A percentile compares a stretch with the other conserved stretches of the same genome.
Evolutionary conservation across 2,329 filamentous ascomycete species (phyloP).

Genomic region (Penicillium psychrosexuale): DNA sequence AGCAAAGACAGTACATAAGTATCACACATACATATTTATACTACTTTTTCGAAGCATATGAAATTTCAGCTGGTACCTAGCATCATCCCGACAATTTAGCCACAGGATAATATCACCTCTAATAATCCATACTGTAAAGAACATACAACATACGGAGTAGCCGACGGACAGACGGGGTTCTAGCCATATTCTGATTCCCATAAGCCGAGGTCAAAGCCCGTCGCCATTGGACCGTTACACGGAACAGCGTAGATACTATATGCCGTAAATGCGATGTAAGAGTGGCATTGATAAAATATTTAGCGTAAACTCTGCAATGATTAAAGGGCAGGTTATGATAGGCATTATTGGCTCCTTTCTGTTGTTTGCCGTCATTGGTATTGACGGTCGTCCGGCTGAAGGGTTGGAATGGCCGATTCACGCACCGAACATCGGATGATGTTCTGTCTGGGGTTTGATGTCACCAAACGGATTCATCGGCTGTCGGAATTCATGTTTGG

Average conservation of each 20-base stretch:
- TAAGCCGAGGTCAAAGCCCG: not conserved
- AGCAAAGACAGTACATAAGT: no score
- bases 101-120: not conserved
- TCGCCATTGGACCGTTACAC: not conserved
- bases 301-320: not conserved
- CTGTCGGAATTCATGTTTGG: not conserved
- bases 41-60: not conserved
- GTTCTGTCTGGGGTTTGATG: not conserved
- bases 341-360: not conserved
- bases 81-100: no score
- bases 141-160: not conserved
- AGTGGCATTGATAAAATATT: not conserved
- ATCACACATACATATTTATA: no score
- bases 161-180: not conserved
- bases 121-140: not conserved
- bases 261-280: not conserved
- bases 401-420: conserved; percentile 18
- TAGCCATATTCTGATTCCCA: not conserved
- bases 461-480: not conserved
- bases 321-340: not conserved
- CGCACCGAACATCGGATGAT: conserved; percentile 22
- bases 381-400: not conserved
- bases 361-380: not conserved
- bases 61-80: not conserved
- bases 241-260: not conserved